A percentile compares a stretch with the other conserved stretches of the same genome.
These are phyloP conservation scores for Capsaspora owczarzaki DNA, from an alignment of 78 protist species.

Conservation along the genomic window DNA sequence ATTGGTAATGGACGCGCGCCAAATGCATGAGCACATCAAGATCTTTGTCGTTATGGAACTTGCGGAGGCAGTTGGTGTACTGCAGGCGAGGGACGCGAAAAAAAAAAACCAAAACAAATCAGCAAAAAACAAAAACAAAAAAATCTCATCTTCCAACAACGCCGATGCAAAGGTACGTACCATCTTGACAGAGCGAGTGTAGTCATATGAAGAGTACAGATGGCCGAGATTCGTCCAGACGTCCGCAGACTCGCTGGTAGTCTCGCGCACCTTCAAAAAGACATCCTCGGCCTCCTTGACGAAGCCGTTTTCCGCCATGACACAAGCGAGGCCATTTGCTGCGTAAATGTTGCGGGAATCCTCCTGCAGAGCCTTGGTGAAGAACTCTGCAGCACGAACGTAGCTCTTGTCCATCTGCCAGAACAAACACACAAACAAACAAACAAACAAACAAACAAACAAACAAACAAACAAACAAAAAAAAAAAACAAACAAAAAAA, in stretches of 20 bases:
- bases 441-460: no score
- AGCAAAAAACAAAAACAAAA: no score
- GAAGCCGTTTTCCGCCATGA: neutral
- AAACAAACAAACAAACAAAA: no score
- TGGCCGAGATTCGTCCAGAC: neutral
- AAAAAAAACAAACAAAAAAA: no score
- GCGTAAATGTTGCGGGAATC: neutral
- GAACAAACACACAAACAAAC: no score
- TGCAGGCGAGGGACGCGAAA: neutral
- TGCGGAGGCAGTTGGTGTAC: neutral
- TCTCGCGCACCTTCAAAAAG: neutral
- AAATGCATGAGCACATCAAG: slow-evolving; percentile 37
- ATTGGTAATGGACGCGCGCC: slow-evolving; percentile 13
- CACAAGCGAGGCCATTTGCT: neutral
- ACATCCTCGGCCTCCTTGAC: neutral
- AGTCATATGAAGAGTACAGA: neutral
- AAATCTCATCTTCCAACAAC: no score
- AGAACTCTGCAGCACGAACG: no score
- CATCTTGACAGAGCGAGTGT: slow-evolving; percentile 3
- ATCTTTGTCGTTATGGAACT: slow-evolving; percentile 26
- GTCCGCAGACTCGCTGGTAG: neutral
- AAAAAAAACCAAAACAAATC: neutral
- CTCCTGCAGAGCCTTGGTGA: neutral
- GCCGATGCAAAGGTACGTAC: neutral
- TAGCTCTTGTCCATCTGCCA: no score